These are phyloP conservation scores for Penicillium cosmopolitanum DNA, from an alignment of 495 filamentous ascomycete species.

Conservation along the genomic window DNA sequence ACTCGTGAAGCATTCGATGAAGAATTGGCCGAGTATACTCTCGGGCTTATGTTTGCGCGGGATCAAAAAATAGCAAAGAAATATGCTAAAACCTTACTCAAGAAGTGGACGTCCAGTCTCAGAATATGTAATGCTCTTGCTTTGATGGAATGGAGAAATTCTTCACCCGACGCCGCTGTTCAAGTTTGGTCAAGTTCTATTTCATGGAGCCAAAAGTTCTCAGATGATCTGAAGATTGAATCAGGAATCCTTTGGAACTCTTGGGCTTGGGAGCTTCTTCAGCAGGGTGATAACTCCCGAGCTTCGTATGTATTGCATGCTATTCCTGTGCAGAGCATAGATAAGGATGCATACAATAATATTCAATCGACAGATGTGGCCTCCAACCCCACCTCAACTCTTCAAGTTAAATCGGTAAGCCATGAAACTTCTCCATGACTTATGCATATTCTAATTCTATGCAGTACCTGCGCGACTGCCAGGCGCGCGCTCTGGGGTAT, in stretches of 20 bases:
- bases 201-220: constrained; percentile 53
- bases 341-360: not conserved
- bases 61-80: constrained; percentile 63
- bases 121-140: constrained; percentile 80
- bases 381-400: constrained; percentile 44
- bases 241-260: constrained; percentile 65
- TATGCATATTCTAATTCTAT: constrained; percentile 14
- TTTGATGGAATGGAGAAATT: constrained; percentile 66
- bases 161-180: constrained; percentile 56
- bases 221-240: constrained; percentile 41
- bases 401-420: constrained; percentile 59
- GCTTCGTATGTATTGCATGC: constrained; percentile 53
- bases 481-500: constrained; percentile 59
- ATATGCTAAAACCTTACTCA: constrained; percentile 72
- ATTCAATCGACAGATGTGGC: not conserved
- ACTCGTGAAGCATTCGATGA: constrained; percentile 39
- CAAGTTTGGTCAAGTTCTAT: constrained; percentile 70
- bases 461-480: constrained; percentile 57
- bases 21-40: constrained; percentile 67
- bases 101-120: constrained; percentile 64
- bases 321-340: constrained; percentile 23
- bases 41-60: constrained; percentile 69
- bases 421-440: not conserved
- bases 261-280: constrained; percentile 73
- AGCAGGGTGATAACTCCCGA: constrained; percentile 43